Conservation (phyloP, 2,329 filamentous ascomycete genomes). For the Thermothelomyces thermophilus region DNA sequence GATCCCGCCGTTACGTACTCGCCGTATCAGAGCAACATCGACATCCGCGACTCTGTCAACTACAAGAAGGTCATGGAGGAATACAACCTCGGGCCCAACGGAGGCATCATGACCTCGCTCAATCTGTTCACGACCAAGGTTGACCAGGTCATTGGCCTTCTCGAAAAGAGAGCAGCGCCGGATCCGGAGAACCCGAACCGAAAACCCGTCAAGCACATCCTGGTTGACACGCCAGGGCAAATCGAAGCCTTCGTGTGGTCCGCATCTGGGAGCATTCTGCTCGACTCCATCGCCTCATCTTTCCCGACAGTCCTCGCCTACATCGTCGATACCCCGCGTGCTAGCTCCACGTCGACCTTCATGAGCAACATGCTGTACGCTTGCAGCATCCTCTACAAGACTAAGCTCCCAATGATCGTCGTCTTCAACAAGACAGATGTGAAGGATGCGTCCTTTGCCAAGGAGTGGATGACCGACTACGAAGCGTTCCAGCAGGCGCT, state of each 20-base stretch:
- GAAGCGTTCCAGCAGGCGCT: constrained; percentile 89
- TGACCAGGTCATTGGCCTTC: constrained; percentile 80
- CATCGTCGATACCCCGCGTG: constrained; percentile 92
- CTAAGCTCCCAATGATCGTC: constrained; percentile 94
- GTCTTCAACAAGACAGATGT: constrained; percentile 99
- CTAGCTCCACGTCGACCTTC: constrained; percentile 88
- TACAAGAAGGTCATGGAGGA: constrained; percentile 99
- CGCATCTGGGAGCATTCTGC: constrained; percentile 85
- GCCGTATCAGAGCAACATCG: constrained; percentile 95
- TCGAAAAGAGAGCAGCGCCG: constrained; percentile 79
- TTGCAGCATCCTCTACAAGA: constrained; percentile 98
- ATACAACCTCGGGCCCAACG: constrained; percentile 95
- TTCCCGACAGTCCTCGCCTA: constrained; percentile 98
- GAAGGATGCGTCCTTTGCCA: constrained; percentile 82
- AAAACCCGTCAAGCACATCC: constrained; percentile 69
- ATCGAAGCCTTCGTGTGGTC: constrained; percentile 99
- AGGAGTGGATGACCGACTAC: constrained; percentile 99
- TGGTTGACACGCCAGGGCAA: constrained; percentile 93
- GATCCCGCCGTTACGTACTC: constrained; percentile 91
- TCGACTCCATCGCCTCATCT: constrained; percentile 84
- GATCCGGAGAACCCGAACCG: constrained; percentile 52
- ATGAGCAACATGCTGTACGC: constrained; percentile 99
- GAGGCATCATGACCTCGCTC: constrained; percentile 88
- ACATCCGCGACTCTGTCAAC: constrained; percentile 97
- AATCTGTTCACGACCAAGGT: constrained; percentile 98